Percentiles rank a stretch among this genome's conserved stretches.
Conservation (phyloP, 345 rosid species). For the Geranium brycei region DNA sequence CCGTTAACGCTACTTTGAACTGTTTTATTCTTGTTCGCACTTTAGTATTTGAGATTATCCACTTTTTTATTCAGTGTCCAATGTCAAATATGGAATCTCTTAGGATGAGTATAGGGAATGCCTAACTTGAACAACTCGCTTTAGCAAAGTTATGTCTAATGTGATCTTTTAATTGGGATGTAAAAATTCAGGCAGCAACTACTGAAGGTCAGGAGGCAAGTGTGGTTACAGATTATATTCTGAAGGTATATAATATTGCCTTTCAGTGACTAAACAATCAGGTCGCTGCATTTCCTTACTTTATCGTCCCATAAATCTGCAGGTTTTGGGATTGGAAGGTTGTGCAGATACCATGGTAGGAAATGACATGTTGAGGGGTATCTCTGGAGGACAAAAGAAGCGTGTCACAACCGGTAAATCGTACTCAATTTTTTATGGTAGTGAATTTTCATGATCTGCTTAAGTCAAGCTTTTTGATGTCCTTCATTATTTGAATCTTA, state of each 20-base stretch:
- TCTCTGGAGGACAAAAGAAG: constrained; percentile 32
- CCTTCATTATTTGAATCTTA: background rate
- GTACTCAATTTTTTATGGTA: background rate
- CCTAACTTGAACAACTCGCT: too few relatives aligned
- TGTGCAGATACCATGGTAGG: constrained; percentile 33
- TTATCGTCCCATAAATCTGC: background rate
- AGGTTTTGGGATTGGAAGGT: constrained; percentile 24
- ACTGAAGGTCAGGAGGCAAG: constrained; percentile 35
- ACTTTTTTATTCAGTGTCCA: too few relatives aligned
- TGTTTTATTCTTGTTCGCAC: too few relatives aligned
- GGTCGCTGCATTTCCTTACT: background rate
- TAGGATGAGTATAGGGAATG: background rate
- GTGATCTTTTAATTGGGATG: background rate
- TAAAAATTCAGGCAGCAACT: constrained; percentile 30
- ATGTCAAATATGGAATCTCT: background rate
- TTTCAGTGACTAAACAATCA: background rate
- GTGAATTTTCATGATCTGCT: background rate
- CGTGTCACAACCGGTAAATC: constrained; percentile 30
- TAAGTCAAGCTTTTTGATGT: background rate
- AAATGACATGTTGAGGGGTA: constrained; percentile 28
- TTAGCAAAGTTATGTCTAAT: too few relatives aligned
- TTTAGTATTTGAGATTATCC: too few relatives aligned
- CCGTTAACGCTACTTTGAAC: too few relatives aligned
- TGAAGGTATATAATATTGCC: constrained; percentile 27
- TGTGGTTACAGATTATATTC: constrained; percentile 39